Evolutionary conservation across 1,284 basidiomycete genomes (phyloP).

Genomic region (Naganishia albida): DNA sequence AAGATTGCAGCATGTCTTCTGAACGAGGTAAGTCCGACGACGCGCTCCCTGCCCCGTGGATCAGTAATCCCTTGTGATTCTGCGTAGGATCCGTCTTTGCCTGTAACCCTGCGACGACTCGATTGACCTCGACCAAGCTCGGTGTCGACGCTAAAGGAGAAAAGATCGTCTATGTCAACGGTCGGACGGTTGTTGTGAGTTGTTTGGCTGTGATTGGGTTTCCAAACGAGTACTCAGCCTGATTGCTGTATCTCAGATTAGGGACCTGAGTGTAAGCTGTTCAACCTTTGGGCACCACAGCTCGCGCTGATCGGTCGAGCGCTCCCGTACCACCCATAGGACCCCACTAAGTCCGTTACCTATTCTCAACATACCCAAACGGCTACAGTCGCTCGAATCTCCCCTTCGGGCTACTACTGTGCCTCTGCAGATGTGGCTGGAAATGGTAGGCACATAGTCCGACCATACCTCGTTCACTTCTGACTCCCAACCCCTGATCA

Average conservation of each 20-base stretch:
- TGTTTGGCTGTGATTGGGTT: not conserved
- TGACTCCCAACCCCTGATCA: constrained; percentile 41
- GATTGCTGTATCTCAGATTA: constrained; percentile 56
- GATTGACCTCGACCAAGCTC: constrained; percentile 69
- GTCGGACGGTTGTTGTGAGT: constrained; percentile 79
- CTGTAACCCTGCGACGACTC: constrained; percentile 69
- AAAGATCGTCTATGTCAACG: constrained; percentile 83
- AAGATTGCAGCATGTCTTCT: not conserved
- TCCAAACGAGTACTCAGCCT: too few relatives aligned
- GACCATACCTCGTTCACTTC: not conserved
- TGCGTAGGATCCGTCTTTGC: constrained; percentile 61
- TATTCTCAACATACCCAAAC: constrained; percentile 72
- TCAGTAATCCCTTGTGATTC: not conserved
- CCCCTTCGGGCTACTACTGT: constrained; percentile 92
- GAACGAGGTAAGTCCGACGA: constrained; percentile 6
- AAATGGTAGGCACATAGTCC: constrained; percentile 60
- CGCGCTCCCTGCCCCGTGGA: not conserved
- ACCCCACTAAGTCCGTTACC: constrained; percentile 45
- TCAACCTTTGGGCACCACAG: too few relatives aligned
- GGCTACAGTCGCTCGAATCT: constrained; percentile 85
- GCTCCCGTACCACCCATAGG: constrained; percentile 30
- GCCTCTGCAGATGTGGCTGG: constrained; percentile 83
- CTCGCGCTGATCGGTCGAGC: not conserved
- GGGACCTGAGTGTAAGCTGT: constrained; percentile 61
- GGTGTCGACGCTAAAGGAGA: constrained; percentile 69